Conservation (phyloP, 2,329 filamentous ascomycete species). For the Rhynchosporium secalis region DNA sequence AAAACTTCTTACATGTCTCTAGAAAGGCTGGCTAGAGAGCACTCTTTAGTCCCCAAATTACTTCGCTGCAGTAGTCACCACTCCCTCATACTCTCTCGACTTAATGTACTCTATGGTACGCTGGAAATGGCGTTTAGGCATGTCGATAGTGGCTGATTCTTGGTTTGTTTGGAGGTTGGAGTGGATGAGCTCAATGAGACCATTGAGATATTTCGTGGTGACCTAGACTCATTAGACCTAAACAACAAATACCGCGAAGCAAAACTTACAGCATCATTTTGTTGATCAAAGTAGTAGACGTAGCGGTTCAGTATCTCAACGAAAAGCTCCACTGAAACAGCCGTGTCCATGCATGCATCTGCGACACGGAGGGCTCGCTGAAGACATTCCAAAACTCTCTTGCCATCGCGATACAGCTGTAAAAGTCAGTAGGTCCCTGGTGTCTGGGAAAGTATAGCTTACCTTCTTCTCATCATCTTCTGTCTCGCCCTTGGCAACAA, state of each 20-base stretch:
- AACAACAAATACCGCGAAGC: background rate
- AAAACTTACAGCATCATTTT: constrained; percentile 81
- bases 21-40: too few species aligned
- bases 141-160: constrained; percentile 80
- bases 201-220: constrained; percentile 96
- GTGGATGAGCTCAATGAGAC: constrained; percentile 96
- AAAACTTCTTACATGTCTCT: constrained; percentile 29
- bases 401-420: constrained; percentile 93
- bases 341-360: constrained; percentile 98
- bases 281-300: constrained; percentile 98
- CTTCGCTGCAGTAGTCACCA: constrained; percentile 54
- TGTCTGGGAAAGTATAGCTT: constrained; percentile 42
- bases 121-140: constrained; percentile 89
- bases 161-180: constrained; percentile 87
- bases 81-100: constrained; percentile 87
- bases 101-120: constrained; percentile 92
- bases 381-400: constrained; percentile 92
- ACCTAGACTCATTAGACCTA: constrained; percentile 50
- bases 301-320: constrained; percentile 98
- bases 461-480: constrained; percentile 75
- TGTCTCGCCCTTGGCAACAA: constrained; percentile 76
- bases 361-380: constrained; percentile 94
- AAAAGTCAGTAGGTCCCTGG: constrained; percentile 28
- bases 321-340: constrained; percentile 94
- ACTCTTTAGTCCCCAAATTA: constrained; percentile 11